Evolutionary conservation across 768 basidiomycete genomes (phyloP), one percentile per base, ranked within the genome.

Genomic region (Boletus rubroflammeus): DNA sequence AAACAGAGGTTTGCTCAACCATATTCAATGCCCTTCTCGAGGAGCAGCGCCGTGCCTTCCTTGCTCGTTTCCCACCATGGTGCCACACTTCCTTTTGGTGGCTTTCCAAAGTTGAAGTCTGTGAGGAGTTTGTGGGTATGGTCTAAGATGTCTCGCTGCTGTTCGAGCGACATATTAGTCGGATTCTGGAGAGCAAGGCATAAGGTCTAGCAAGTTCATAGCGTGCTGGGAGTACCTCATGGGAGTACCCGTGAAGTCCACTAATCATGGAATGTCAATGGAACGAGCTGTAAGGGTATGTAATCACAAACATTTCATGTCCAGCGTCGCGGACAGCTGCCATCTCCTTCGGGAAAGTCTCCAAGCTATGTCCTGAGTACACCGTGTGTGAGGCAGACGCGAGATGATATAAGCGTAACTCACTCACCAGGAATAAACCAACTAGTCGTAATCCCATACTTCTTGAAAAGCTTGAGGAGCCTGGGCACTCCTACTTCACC

Each of bases 1-100:
- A 28, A 34, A 35, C 47, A 15, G n/a, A n/a, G 14, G 29, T 19
- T 35, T n/a, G 7, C 49, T 47, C 54, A 3, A 84, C 84, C 86
- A 62, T 90, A 90, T 73, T 86, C 78, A 42, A 90, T 85, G 0
- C 88, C 88, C 57, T 84, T 83, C 35, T 85, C 83, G 23, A 88
- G 76, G 25, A 90, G 71, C 25, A 90, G 72, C 15, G 79, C 69
- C 0, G 81, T 81, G 4, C 83, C 83, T 66, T 86, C 85, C 56
- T 79, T 82, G 67, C 81, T 84, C 3, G 81, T 81, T 66, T 90
- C 88, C 87, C 87, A 90, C 86, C 88, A 90, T 0, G 86, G 87
- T 1, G 86, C 87, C 32, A 87, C 85, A 47, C 78, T 81, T 36
- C 83, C 84, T 64, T 80, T 81, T 0, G 83, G 83, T 23, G 81